A percentile compares a stretch with the other conserved stretches of the same genome.
phyloP scores from a whole-genome alignment of 306 rosid genomes.

The Lablab purpureus region DNA sequence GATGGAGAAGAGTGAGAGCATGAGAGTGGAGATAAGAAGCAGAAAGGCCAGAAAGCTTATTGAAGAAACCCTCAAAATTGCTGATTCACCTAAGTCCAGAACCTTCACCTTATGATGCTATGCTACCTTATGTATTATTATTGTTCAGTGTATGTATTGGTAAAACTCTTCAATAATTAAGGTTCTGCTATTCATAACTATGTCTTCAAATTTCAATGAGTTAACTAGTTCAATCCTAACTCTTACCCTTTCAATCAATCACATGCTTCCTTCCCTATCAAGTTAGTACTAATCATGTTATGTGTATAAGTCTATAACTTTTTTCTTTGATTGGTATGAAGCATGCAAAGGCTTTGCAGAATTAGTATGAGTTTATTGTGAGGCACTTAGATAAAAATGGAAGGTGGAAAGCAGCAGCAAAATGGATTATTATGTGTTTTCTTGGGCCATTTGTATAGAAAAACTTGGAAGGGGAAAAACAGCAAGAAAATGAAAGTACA shows the following conservation, averaged over 20 bases:
- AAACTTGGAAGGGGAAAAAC: background rate
- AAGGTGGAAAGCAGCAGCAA: background rate
- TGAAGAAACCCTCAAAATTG: constrained; percentile 73
- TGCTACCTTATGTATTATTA: background rate
- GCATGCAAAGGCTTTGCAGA: background rate
- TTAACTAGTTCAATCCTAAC: background rate
- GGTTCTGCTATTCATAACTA: background rate
- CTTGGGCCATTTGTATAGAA: background rate
- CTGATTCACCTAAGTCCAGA: constrained; percentile 80
- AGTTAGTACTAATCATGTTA: background rate
- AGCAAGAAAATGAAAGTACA: background rate
- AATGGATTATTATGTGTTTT: background rate
- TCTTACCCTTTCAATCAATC: background rate
- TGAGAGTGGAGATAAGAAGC: constrained; percentile 95
- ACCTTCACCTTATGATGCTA: constrained; percentile 56
- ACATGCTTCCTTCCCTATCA: background rate
- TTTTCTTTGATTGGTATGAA: constrained; percentile 2
- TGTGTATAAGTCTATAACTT: constrained; percentile 12
- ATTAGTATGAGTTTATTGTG: background rate
- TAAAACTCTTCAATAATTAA: constrained; percentile 13
- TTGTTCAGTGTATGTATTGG: background rate
- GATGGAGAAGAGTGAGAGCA: constrained; percentile 96
- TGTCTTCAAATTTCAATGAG: background rate
- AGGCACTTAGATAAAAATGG: constrained; percentile 23
- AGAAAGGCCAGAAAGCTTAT: constrained; percentile 85